Percentiles rank a stretch among this genome's conserved stretches.
Evolutionary conservation across 2,329 filamentous ascomycete species (phyloP).

Genomic region (Onygenales sp.): DNA sequence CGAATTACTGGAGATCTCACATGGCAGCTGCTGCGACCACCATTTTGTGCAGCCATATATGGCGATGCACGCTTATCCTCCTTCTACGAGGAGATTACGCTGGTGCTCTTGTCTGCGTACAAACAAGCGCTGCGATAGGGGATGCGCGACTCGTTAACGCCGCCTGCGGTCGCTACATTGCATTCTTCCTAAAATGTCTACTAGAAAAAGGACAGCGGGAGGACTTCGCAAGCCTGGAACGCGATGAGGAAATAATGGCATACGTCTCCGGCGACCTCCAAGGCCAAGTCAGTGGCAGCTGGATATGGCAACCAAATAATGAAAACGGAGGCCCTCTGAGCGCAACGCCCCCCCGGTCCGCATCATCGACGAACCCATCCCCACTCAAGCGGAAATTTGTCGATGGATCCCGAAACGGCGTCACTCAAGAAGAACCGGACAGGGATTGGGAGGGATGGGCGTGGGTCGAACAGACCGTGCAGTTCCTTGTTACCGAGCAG

Average conservation of each 20-base stretch:
- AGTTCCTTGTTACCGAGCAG: slow-evolving; percentile 44
- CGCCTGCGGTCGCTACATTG: slow-evolving; percentile 70
- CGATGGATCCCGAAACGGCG: slow-evolving; percentile 48
- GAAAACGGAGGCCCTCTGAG: slow-evolving; percentile 36
- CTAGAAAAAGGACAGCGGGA: slow-evolving; percentile 44
- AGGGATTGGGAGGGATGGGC: slow-evolving; percentile 67
- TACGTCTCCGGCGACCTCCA: slow-evolving; percentile 84
- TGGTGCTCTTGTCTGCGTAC: slow-evolving; percentile 62
- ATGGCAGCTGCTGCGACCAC: slow-evolving; percentile 61
- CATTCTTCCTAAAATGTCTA: slow-evolving; percentile 68
- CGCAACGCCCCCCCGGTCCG: slow-evolving; percentile 4
- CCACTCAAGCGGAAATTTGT: slow-evolving; percentile 12
- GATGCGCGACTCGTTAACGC: slow-evolving; percentile 62
- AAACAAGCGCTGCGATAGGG: slow-evolving; percentile 61
- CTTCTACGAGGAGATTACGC: slow-evolving; percentile 65
- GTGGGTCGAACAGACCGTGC: slow-evolving; percentile 55
- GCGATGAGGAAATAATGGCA: slow-evolving; percentile 79
- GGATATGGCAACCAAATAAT: slow-evolving; percentile 63
- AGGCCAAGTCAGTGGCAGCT: slow-evolving; percentile 63
- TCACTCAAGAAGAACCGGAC: slow-evolving; percentile 8
- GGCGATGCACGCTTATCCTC: slow-evolving; percentile 75
- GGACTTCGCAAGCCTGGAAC: slow-evolving; percentile 36
- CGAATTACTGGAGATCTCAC: slow-evolving; percentile 42
- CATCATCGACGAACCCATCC: slow-evolving; percentile 5
- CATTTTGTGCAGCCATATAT: slow-evolving; percentile 72